These are phyloP conservation scores for Chloranthus sessilifolius DNA, from an alignment of 164 flowering plant species.

Conservation along the genomic window DNA sequence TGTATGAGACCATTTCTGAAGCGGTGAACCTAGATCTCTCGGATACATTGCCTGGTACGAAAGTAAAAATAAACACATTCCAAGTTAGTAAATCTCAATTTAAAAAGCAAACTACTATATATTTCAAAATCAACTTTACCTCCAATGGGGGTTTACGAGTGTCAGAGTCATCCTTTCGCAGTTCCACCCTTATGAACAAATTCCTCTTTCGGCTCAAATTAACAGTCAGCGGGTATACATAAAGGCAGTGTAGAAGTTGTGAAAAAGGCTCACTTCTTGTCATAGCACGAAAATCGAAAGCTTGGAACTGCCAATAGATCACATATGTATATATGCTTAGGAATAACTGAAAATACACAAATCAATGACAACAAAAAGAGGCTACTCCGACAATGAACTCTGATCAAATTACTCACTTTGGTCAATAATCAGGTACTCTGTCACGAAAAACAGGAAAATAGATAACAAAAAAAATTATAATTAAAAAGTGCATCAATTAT, in stretches of 20 bases:
- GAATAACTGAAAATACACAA: no score
- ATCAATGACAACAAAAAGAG: no score
- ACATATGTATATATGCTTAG: neutral
- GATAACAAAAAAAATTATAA: neutral
- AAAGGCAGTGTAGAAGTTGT: constrained; percentile 92
- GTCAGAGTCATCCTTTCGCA: constrained; percentile 84
- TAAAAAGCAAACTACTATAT: constrained; percentile 1
- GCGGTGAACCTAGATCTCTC: constrained; percentile 58
- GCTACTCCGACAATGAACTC: no score
- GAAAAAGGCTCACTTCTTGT: constrained; percentile 89
- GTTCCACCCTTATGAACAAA: constrained; percentile 79
- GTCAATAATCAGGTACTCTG: no score
- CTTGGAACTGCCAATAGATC: constrained; percentile 67
- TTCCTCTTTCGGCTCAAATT: constrained; percentile 91
- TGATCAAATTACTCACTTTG: no score
- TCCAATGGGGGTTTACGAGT: constrained; percentile 80
- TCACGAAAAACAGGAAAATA: neutral
- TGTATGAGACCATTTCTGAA: constrained; percentile 85
- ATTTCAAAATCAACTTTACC: constrained; percentile 32
- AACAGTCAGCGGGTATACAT: constrained; percentile 82
- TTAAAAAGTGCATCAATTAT: no score
- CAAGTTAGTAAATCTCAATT: constrained; percentile 1
- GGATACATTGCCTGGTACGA: constrained; percentile 73
- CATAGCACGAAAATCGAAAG: constrained; percentile 89
- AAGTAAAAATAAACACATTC: constrained; percentile 4